phyloP scores from a whole-genome alignment of 2,329 filamentous ascomycete genomes.

The Hymenoscyphus repandus region DNA sequence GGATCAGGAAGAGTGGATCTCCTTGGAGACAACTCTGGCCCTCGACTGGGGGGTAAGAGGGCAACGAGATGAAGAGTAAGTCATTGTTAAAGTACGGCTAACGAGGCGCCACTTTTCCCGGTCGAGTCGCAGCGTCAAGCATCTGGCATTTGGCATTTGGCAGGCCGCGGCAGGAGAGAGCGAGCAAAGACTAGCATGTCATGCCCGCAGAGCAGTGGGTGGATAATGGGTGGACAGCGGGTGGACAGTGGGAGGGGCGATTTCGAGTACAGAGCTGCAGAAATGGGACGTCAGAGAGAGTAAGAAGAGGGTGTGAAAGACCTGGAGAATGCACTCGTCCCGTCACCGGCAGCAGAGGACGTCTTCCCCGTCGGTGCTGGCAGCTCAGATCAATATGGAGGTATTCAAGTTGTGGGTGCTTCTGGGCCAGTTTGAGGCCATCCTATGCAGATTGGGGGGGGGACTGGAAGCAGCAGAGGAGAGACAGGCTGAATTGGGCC shows the following conservation, averaged over 20 bases:
- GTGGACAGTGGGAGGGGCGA: not conserved
- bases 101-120: conserved; percentile 10
- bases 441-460: not conserved
- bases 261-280: not conserved
- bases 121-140: conserved; percentile 1
- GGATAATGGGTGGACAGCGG: not conserved
- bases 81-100: conserved; percentile 7
- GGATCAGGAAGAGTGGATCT: conserved; percentile 25
- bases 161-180: not conserved
- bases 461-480: not conserved
- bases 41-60: conserved; percentile 7
- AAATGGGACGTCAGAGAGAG: not conserved
- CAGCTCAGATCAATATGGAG: not conserved
- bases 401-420: not conserved
- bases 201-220: not conserved
- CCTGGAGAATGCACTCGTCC: not conserved
- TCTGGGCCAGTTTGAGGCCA: not conserved
- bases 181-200: not conserved
- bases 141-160: not conserved
- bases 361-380: not conserved
- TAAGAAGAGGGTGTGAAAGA: not conserved
- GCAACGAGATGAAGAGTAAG: conserved; percentile 10
- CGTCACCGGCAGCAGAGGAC: not conserved
- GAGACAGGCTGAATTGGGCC: not conserved
- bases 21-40: conserved; percentile 15